Evolutionary conservation across 495 filamentous ascomycete genomes (phyloP).

Genomic region (Sordaria brevicollis): DNA sequence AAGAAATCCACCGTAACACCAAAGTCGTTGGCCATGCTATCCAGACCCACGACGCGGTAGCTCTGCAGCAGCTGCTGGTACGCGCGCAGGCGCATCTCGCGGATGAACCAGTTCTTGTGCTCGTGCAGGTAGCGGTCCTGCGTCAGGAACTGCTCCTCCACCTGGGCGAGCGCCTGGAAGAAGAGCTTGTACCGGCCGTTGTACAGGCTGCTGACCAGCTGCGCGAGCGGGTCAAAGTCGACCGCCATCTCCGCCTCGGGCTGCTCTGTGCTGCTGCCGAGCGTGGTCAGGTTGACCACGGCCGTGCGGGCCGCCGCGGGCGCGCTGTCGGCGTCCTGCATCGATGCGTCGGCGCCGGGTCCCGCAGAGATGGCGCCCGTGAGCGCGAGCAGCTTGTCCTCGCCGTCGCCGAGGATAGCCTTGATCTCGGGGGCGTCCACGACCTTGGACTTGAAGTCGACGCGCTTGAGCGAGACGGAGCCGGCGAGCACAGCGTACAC

Average conservation of each 20-base stretch:
- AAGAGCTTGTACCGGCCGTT: slow-evolving; percentile 86
- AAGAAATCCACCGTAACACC: slow-evolving; percentile 92
- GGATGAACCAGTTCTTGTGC: slow-evolving; percentile 90
- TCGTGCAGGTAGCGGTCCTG: slow-evolving; percentile 91
- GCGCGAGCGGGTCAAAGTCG: slow-evolving; percentile 72
- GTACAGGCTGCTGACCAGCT: slow-evolving; percentile 84
- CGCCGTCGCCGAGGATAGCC: slow-evolving; percentile 82
- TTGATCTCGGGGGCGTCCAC: slow-evolving; percentile 97
- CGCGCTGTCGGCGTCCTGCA: slow-evolving; percentile 52
- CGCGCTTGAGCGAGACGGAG: slow-evolving; percentile 85
- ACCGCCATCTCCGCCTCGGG: slow-evolving; percentile 69
- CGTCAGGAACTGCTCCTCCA: slow-evolving; percentile 87
- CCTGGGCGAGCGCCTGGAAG: slow-evolving; percentile 80
- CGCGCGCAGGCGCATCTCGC: slow-evolving; percentile 91
- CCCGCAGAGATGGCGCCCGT: slow-evolving; percentile 68
- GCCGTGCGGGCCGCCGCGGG: slow-evolving; percentile 50
- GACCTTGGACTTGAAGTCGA: slow-evolving; percentile 98
- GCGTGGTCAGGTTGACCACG: slow-evolving; percentile 72
- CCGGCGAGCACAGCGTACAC: slow-evolving; percentile 94
- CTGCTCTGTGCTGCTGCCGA: slow-evolving; percentile 55
- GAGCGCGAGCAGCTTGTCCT: slow-evolving; percentile 74
- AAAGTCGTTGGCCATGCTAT: slow-evolving; percentile 93
- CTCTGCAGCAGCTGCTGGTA: slow-evolving; percentile 97
- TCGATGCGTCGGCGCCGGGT: slow-evolving; percentile 70
- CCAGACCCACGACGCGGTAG: slow-evolving; percentile 90